Percentiles rank a stretch among this genome's conserved stretches.
Evolutionary conservation across 129 eudicot species (phyloP).

Genomic region (Ambrosia artemisiifolia): DNA sequence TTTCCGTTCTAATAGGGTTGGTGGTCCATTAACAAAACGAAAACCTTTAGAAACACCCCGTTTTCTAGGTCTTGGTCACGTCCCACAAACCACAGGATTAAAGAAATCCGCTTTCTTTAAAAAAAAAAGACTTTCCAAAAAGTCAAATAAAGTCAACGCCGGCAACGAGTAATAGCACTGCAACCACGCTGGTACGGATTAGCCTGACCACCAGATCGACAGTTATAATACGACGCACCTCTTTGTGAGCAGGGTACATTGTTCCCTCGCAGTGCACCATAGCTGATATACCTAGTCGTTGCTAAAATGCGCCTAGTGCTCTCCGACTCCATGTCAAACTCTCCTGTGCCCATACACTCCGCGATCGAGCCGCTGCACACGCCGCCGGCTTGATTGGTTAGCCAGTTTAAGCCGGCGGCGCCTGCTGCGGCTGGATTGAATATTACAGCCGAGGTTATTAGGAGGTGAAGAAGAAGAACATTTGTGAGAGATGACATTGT

Average conservation of each 20-base stretch:
- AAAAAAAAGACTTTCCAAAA: background rate
- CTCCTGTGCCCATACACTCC: slow-evolving; percentile 58
- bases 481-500: slow-evolving; percentile 22
- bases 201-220: slow-evolving; percentile 68
- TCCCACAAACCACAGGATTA: too few species aligned
- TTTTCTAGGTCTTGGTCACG: too few species aligned
- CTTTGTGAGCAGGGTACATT: slow-evolving; percentile 70
- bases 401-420: slow-evolving; percentile 32
- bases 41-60: too few species aligned
- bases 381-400: slow-evolving; percentile 26
- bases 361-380: slow-evolving; percentile 65
- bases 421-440: slow-evolving; percentile 4
- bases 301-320: slow-evolving; percentile 61
- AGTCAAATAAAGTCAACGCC: slow-evolving; percentile 30
- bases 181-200: slow-evolving; percentile 90
- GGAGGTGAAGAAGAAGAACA: slow-evolving; percentile 10
- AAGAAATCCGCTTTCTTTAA: background rate
- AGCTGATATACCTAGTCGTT: slow-evolving; percentile 59
- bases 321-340: slow-evolving; percentile 65
- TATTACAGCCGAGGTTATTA: slow-evolving; percentile 22
- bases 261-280: slow-evolving; percentile 66
- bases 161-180: slow-evolving; percentile 67
- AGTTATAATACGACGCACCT: slow-evolving; percentile 84
- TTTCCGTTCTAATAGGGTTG: too few species aligned
- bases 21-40: too few species aligned